Base-by-base conservation (phyloP, 2,329 filamentous ascomycete species). In the Claviceps purpurea region DNA sequence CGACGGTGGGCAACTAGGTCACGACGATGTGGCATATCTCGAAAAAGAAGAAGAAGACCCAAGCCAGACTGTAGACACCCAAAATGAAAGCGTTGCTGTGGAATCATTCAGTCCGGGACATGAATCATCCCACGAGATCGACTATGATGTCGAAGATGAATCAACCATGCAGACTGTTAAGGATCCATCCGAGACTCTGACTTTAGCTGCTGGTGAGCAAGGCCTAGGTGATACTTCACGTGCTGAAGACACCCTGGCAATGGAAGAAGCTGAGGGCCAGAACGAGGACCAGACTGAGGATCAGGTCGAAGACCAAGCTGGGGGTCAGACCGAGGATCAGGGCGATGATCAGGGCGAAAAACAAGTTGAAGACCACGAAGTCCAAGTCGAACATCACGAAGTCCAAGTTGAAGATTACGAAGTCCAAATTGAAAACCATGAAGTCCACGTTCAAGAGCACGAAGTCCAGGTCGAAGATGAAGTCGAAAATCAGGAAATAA, bases 121-220 rank as follows among this genome's bases (percentile, higher is more conserved):
- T 37, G 52, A 53, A 16, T 40, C 45, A 20, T 59, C 53, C 13
- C 66, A 70, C 41, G 69, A 72, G 48, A 67, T 67, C 26, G 67
- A 66, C 43, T 68, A 69, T 47, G 66, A 71, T 38, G 61, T 68
- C 40, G 59, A 56, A 11, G 58, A 61, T 39, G 26, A 49, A 18
- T 37, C 30, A 16, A 18, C 40, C 16, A 43, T 54, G 8, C 50
- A 10, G 14, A 24, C 16, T 22, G 16, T 30, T 4, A 49, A 48
- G 5, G 37, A 18, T 41, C 34, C 26, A 40, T n/a, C 50, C 16
- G 46, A 18, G 24, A 34, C 16, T 49, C 47, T 13, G 24, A 2
- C 24, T 26, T 13, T 18, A 46, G 42, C 40, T 16, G 38, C 49
- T 8, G 37, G n/a, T 16, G 52, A 53, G 30, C 47, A 45, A 47